These are phyloP conservation scores for Aspergillus sp. DNA, from an alignment of 2,329 filamentous ascomycete species.

Conservation along the genomic window DNA sequence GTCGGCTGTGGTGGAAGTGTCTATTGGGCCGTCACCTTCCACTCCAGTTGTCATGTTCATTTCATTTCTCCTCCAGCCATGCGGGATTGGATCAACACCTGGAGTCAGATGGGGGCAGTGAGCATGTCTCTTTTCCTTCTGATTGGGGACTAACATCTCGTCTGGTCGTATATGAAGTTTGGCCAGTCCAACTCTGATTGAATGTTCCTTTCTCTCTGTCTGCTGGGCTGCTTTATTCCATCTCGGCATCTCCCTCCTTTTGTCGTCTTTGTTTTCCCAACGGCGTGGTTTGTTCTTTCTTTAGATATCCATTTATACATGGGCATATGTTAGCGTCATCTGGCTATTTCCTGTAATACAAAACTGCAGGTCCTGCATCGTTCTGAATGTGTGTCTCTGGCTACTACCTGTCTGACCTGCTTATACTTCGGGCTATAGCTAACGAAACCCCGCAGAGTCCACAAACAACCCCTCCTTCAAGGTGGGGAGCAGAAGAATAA, in stretches of 20 bases:
- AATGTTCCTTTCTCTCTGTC: neutral
- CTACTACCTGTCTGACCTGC: neutral
- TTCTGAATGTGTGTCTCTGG: neutral
- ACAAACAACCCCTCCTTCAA: neutral
- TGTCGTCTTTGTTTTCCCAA: neutral
- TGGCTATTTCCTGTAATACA: neutral
- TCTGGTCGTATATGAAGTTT: neutral
- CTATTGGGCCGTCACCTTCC: neutral
- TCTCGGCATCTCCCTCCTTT: constrained; percentile 3
- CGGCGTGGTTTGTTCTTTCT: neutral
- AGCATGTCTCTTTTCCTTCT: neutral
- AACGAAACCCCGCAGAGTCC: neutral
- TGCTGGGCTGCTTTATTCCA: neutral
- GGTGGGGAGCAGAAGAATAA: neutral
- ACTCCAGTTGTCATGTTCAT: neutral
- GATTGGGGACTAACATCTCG: constrained; percentile 1
- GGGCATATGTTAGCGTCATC: neutral
- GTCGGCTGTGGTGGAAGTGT: neutral
- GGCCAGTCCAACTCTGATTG: neutral
- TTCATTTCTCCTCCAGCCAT: constrained; percentile 4
- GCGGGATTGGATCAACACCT: constrained; percentile 3
- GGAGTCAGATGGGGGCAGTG: constrained; percentile 4
- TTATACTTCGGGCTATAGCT: neutral
- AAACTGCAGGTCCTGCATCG: neutral
- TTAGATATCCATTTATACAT: neutral